Evolutionary conservation across 768 basidiomycete species (phyloP), one percentile per base, ranked within the genome.

Genomic region (Podaxis sp.): DNA sequence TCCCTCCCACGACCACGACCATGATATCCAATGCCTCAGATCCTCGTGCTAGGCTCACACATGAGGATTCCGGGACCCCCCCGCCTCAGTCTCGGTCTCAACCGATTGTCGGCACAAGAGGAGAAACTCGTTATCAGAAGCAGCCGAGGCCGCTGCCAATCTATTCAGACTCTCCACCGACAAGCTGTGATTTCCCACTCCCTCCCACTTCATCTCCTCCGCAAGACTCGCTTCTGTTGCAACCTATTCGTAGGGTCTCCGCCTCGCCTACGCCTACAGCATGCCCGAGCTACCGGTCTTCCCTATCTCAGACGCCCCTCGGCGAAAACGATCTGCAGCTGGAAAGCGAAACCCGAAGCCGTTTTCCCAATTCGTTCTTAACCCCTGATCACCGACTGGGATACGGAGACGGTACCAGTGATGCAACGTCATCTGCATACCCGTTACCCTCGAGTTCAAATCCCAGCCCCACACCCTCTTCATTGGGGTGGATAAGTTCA

Each of bases 401-500:
- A 15, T 25, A 47, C n/a, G 56, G 4, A 47, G 25, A 43, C 15
- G 17, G 56, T 12, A n/a, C 15, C 37, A 56, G 25, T 19, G 56
- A 57, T 9, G 17, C 15, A 52, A 12, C 25, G 29, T 41, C 49
- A n/a, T 57, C 40, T 24, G 13, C 36, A 13, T 65, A 63, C 49
- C 62, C 65, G 4, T 59, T 62, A 3, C 65, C 57, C n/a, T 62
- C 65, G 9, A 63, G 19, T 9, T 65, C 65, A 2, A 59, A 40
- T 29, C 61, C 65, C 24, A 15, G 55, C 5, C 24, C 27, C 8
- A 22, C 57, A n/a, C 60, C 65, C 6, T 38, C 56, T 22, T 49
- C 61, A 9, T 41, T 38, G 17, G 6, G 50, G 19, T 33, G 33
- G 40, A 29, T 43, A 13, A 53, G 27, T 43, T 54, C 64, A 8